phyloP scores from a whole-genome alignment of 179 eudicot genomes.

The Silene vulgaris region DNA sequence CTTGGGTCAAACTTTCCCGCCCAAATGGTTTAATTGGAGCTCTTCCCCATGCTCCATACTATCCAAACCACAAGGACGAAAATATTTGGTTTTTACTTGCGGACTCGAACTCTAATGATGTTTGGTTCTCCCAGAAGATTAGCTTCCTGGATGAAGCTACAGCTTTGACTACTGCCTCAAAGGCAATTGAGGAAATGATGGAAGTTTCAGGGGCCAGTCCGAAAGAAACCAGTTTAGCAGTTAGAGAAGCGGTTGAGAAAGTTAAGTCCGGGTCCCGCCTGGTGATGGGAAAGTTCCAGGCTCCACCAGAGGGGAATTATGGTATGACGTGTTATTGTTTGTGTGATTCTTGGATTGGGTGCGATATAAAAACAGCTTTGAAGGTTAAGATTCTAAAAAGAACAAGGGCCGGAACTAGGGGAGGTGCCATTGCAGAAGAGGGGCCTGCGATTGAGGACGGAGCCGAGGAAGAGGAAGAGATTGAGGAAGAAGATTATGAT shows the following conservation, averaged over 20 bases:
- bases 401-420: conserved; percentile 70
- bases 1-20: conserved; percentile 70
- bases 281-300: conserved; percentile 74
- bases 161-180: conserved; percentile 63
- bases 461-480: conserved; percentile 63
- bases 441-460: conserved; percentile 51
- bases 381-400: conserved; percentile 64
- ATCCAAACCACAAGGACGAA: conserved; percentile 75
- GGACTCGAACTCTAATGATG: conserved; percentile 54
- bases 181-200: conserved; percentile 60
- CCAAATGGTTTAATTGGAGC: conserved; percentile 62
- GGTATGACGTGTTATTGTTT: conserved; percentile 48
- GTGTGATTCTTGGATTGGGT: conserved; percentile 82
- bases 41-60: conserved; percentile 79
- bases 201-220: conserved; percentile 57
- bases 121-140: conserved; percentile 76
- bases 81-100: conserved; percentile 74
- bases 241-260: conserved; percentile 61
- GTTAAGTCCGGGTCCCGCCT: conserved; percentile 66
- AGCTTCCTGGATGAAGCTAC: conserved; percentile 66
- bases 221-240: conserved; percentile 51
- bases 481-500: conserved; percentile 69
- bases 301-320: conserved; percentile 65
- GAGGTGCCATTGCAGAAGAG: conserved; percentile 50
- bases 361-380: conserved; percentile 51